A percentile compares a stretch with the other conserved stretches of the same genome.
phyloP scores from a whole-genome alignment of 169 alveolate species.

The Haemoproteus tartakovskyi region DNA sequence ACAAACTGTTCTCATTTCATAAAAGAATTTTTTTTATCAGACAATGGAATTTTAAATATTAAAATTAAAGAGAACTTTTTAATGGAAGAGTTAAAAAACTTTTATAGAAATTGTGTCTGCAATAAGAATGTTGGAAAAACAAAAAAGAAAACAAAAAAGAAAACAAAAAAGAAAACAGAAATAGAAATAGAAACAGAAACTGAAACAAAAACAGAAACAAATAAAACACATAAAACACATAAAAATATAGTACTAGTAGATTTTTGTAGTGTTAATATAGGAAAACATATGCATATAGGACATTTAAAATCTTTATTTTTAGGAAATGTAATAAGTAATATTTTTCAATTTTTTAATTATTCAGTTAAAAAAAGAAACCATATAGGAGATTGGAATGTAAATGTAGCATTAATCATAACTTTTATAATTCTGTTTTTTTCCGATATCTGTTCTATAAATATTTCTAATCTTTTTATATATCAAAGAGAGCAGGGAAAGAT shows the following conservation, averaged over 20 bases:
- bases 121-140: neutral
- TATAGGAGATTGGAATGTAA: slow-evolving; percentile 75
- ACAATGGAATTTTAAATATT: slow-evolving; percentile 21
- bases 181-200: neutral
- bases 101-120: neutral
- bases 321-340: slow-evolving; percentile 73
- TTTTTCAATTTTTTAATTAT: slow-evolving; percentile 65
- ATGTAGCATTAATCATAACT: slow-evolving; percentile 20
- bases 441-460: no score
- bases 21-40: neutral
- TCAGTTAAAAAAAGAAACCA: slow-evolving; percentile 70
- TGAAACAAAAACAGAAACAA: neutral
- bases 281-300: slow-evolving; percentile 77
- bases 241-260: slow-evolving; percentile 65
- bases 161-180: no score
- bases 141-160: no score
- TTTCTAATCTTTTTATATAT: no score
- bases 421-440: slow-evolving; percentile 23
- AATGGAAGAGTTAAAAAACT: neutral
- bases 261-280: slow-evolving; percentile 76
- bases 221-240: neutral
- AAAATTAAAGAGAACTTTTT: neutral
- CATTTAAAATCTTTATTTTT: slow-evolving; percentile 74
- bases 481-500: no score
- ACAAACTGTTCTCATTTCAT: neutral